Evolutionary conservation across 495 filamentous ascomycete species (phyloP).

Genomic region (Podospora pseudopauciseta): DNA sequence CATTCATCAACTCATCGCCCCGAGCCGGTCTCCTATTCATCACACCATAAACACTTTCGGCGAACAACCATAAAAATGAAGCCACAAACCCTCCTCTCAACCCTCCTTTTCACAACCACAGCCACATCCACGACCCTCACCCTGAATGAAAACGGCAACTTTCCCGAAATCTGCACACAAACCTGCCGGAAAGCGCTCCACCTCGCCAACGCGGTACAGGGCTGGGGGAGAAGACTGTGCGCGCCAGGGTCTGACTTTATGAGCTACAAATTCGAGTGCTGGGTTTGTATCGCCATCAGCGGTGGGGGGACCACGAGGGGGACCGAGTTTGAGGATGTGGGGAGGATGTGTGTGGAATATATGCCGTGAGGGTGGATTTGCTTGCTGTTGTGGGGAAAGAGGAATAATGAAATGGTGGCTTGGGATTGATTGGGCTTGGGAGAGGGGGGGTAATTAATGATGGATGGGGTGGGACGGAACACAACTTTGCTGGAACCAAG

Average conservation of each 20-base stretch:
- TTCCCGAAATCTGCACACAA: neutral
- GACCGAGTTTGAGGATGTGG: neutral
- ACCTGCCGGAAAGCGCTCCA: neutral
- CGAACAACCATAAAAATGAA: neutral
- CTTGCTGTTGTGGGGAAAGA: neutral
- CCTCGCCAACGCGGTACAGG: neutral
- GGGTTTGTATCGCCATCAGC: neutral
- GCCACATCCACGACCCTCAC: too few relatives aligned
- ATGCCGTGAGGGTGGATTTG: neutral
- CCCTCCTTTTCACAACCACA: neutral
- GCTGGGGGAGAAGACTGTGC: neutral
- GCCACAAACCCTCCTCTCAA: neutral
- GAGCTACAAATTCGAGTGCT: neutral
- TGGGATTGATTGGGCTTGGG: too few relatives aligned
- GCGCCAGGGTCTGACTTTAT: neutral
- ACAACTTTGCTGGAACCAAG: too few relatives aligned
- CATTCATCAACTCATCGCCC: too few relatives aligned
- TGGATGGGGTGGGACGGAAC: too few relatives aligned
- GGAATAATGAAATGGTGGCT: too few relatives aligned
- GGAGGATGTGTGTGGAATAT: neutral
- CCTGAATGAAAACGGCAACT: neutral
- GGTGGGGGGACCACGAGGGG: neutral
- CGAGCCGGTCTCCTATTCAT: neutral
- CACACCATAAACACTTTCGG: neutral
- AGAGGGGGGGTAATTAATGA: too few relatives aligned